phyloP scores from a whole-genome alignment of 192 early-diverging fungal species.

The Gigaspora rosea region DNA sequence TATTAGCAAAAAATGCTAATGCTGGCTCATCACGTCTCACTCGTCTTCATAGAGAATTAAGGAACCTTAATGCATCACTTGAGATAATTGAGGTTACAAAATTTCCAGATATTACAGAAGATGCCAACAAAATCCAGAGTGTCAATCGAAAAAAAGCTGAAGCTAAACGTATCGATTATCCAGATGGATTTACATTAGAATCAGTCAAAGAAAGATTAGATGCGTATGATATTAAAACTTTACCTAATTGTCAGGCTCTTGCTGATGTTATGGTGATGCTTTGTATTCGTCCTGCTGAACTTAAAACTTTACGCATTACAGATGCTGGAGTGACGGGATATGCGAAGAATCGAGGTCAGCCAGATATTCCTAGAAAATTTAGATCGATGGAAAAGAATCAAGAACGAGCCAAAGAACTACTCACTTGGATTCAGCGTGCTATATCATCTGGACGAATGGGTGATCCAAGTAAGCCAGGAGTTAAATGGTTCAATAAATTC shows the following conservation, averaged over 20 bases:
- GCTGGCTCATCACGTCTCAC: too few relatives aligned
- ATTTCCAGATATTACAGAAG: too few relatives aligned
- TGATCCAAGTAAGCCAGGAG: background rate
- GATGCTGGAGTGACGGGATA: background rate
- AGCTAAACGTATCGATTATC: too few relatives aligned
- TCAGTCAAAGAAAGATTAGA: too few relatives aligned
- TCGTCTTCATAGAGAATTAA: too few relatives aligned
- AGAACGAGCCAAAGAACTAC: conserved; percentile 20
- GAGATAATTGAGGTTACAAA: too few relatives aligned
- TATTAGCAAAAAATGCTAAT: too few relatives aligned
- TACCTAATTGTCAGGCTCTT: conserved; percentile 11
- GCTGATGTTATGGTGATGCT: conserved; percentile 26
- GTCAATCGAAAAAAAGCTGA: too few relatives aligned
- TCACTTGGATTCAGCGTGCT: conserved; percentile 23
- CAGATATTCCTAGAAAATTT: conserved; percentile 25
- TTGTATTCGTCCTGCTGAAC: conserved; percentile 17
- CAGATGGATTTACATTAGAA: too few relatives aligned
- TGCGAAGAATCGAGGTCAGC: conserved; percentile 7
- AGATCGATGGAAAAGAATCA: conserved; percentile 29
- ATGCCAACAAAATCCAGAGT: too few relatives aligned
- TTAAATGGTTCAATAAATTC: conserved; percentile 14
- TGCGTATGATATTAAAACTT: too few relatives aligned
- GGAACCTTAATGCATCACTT: too few relatives aligned
- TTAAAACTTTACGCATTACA: conserved; percentile 28
- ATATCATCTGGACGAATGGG: conserved; percentile 19